These are phyloP conservation scores for Odonthalia washingtoniensis DNA, from an alignment of 31 red algal genomes.

Conservation along the genomic window DNA sequence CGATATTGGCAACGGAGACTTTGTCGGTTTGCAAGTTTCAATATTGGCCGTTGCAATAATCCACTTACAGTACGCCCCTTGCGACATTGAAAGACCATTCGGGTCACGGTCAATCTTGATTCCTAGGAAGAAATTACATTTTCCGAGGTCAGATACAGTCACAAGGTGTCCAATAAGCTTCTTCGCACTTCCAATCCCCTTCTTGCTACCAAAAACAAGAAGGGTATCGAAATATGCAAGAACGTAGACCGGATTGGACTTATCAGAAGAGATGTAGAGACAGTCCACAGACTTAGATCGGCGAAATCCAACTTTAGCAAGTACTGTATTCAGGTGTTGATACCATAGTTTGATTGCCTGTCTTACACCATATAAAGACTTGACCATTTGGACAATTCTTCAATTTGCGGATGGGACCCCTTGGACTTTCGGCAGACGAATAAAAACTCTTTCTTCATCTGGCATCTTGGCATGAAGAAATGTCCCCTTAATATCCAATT, in stretches of 20 bases:
- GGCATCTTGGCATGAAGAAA: conserved; percentile 30
- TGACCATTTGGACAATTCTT: background rate
- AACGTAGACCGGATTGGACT: background rate
- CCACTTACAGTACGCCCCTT: background rate
- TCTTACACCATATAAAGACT: conserved; percentile 11
- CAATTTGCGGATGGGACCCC: background rate
- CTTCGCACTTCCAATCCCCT: background rate
- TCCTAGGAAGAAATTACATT: background rate
- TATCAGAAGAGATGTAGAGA: background rate
- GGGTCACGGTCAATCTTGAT: background rate
- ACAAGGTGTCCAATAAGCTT: background rate
- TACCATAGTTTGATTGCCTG: conserved; percentile 25
- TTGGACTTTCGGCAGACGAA: conserved; percentile 24
- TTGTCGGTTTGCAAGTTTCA: background rate
- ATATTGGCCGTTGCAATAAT: conserved; percentile 9
- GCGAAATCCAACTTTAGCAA: background rate
- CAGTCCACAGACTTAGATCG: background rate
- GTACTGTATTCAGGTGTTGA: background rate
- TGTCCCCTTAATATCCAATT: conserved; percentile 30
- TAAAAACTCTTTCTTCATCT: background rate
- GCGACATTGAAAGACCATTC: conserved; percentile 4
- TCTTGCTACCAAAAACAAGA: background rate
- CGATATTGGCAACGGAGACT: background rate
- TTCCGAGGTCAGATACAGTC: conserved; percentile 18
- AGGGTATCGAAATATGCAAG: conserved; percentile 15